Base-by-base conservation (phyloP, 108 stramenopile genomes). In the Parmales sp. region DNA sequence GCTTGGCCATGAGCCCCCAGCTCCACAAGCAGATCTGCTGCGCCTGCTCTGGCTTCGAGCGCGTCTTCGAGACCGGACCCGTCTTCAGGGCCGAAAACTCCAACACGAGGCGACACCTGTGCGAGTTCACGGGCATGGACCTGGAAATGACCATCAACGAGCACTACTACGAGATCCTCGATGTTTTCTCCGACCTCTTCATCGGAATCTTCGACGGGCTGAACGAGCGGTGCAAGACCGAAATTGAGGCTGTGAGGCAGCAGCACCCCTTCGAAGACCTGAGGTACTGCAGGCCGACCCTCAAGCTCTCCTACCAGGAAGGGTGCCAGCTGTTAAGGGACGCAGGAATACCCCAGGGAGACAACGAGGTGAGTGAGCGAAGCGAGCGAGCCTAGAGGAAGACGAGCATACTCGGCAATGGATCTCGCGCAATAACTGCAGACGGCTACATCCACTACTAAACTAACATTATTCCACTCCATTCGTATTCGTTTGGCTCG, bases 121-220 rank as follows among this genome's bases (percentile, higher is more conserved):
- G 97, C 73, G 98, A 99, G 80, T 99, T 99, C 76, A 98, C 96
- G 38, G 98, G 98, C 37, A 82, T 99, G 38, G 98, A 99, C 83
- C 73, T 99, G 51, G 98, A 99, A 82, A 97, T 99, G 95, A 83
- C 85, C 51, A 94, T 99, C 77, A 81, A 92, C 45, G 98, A 99
- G 71, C 97, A 98, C 82, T 99, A 99, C 81, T 92, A 95, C 72
- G 98, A 99, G 80, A 92, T 94, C 19, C 81, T 99, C 72, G 94
- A 98, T 65, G 82, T 96, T 2, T 93, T 97, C 64, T 82, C 83
- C 43, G 96, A 99, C 63, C 74, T 99, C 45, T 99, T 99, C 76
- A 89, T 91, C 38, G 75, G 89, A 72, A 98, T 99, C 63, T 99
- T 99, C 78, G 93, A 97, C 74, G 90, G 92, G 7, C 68, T 99